Percentiles rank a stretch among this genome's conserved stretches.
Conservation (phyloP, 2,329 filamentous ascomycete species). For the Septoria linicola region DNA sequence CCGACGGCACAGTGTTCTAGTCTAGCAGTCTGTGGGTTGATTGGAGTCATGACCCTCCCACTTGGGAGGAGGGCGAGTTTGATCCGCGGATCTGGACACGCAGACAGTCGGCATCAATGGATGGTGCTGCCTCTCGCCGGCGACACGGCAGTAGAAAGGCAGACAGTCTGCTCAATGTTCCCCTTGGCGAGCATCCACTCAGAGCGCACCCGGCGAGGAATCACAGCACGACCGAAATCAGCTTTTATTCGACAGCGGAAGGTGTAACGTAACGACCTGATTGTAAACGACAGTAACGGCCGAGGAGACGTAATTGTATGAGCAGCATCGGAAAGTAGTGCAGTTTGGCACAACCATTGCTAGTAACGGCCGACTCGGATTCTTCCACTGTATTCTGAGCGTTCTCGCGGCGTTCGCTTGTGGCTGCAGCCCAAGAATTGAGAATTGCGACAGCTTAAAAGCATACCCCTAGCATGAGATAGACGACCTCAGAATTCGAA, state of each 20-base stretch:
- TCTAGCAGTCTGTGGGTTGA: constrained; percentile 31
- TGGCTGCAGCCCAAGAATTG: background rate
- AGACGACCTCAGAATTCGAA: background rate
- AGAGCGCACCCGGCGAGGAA: constrained; percentile 15
- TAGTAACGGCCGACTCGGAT: too few relatives aligned
- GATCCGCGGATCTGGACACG: constrained; percentile 13
- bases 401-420: too few relatives aligned
- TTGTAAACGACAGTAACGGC: constrained; percentile 4
- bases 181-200: constrained; percentile 17
- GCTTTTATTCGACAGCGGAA: constrained; percentile 8
- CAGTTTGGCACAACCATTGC: too few relatives aligned
- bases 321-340: too few relatives aligned
- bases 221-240: constrained; percentile 7
- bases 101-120: constrained; percentile 12
- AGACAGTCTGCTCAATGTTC: constrained; percentile 1
- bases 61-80: constrained; percentile 14
- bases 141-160: background rate
- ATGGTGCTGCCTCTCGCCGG: constrained; percentile 2
- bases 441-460: background rate
- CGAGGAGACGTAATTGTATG: constrained; percentile 6
- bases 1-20: constrained; percentile 93
- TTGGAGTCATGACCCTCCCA: constrained; percentile 29
- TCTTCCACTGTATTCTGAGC: too few relatives aligned
- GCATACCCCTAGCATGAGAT: background rate
- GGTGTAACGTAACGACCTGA: constrained; percentile 1